A percentile compares a stretch with the other conserved stretches of the same genome.
phyloP scores from a whole-genome alignment of 345 rosid species.

The Euclidium syriacum region DNA sequence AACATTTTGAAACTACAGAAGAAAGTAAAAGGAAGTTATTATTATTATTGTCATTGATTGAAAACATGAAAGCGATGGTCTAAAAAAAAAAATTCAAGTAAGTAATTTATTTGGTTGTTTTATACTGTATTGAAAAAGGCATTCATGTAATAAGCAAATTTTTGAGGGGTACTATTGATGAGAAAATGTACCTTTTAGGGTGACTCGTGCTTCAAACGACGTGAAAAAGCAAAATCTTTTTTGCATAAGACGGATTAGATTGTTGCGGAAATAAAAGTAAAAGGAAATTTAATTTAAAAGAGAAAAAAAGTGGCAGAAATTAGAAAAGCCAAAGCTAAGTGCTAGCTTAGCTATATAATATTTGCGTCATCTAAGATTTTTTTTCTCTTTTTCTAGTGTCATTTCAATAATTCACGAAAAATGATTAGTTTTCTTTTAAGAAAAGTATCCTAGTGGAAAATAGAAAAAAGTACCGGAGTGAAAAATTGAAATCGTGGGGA shows the following conservation, averaged over 20 bases:
- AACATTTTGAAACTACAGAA: constrained; percentile 11
- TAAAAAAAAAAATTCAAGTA: constrained; percentile 1
- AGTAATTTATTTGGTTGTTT: not conserved
- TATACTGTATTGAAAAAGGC: not conserved
- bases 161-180: constrained; percentile 15
- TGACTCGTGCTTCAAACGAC: constrained; percentile 17
- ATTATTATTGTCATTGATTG: constrained; percentile 17
- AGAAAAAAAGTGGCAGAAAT: not conserved
- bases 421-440: not conserved
- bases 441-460: not conserved
- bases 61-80: constrained; percentile 10
- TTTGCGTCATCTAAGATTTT: not conserved
- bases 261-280: constrained; percentile 10
- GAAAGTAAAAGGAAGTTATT: constrained; percentile 22
- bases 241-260: constrained; percentile 15
- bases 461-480: too few species aligned
- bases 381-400: not conserved
- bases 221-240: constrained; percentile 23
- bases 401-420: constrained; percentile 15
- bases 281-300: not conserved
- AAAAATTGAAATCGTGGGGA: too few species aligned
- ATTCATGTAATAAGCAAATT: not conserved
- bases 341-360: constrained; percentile 4
- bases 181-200: constrained; percentile 1
- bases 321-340: constrained; percentile 13